A percentile compares a stretch with the other conserved stretches of the same genome.
Evolutionary conservation across 345 rosid genomes (phyloP).

Genomic region (Salix udensis): DNA sequence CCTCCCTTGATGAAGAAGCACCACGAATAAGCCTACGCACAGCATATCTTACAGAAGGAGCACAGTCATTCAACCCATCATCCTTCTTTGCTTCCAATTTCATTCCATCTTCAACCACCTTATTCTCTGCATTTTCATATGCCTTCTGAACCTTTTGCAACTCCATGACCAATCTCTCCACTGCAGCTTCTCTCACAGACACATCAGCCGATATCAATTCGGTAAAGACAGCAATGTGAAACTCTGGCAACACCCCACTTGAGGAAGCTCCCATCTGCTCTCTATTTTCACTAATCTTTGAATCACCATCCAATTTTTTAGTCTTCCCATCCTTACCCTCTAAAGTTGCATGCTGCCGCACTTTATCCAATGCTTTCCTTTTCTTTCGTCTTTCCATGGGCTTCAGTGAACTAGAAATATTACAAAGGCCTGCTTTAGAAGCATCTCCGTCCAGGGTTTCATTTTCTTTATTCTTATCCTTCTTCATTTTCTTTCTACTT

Average conservation of each 20-base stretch:
- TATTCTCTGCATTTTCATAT: slow-evolving; percentile 45
- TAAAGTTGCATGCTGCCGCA: slow-evolving; percentile 39
- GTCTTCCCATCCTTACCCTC: slow-evolving; percentile 27
- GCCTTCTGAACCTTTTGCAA: slow-evolving; percentile 73
- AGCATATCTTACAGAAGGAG: slow-evolving; percentile 80
- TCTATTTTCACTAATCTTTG: slow-evolving; percentile 22
- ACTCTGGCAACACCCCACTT: slow-evolving; percentile 43
- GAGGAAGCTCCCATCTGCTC: slow-evolving; percentile 28
- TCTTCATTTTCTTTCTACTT: slow-evolving; percentile 46
- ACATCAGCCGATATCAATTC: slow-evolving; percentile 65
- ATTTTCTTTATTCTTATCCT: slow-evolving; percentile 8
- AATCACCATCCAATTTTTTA: slow-evolving; percentile 15
- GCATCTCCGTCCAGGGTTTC: not conserved
- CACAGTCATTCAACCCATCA: slow-evolving; percentile 81
- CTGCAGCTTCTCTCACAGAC: slow-evolving; percentile 59
- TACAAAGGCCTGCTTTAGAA: not conserved
- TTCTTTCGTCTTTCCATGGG: slow-evolving; percentile 85
- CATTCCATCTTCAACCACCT: slow-evolving; percentile 44
- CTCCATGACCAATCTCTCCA: slow-evolving; percentile 55
- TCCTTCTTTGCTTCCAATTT: slow-evolving; percentile 83
- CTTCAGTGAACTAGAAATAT: slow-evolving; percentile 33
- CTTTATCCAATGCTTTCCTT: slow-evolving; percentile 71
- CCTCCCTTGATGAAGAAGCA: slow-evolving; percentile 95
- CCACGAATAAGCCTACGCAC: slow-evolving; percentile 87
- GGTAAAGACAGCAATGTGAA: slow-evolving; percentile 67